phyloP scores from a whole-genome alignment of 345 rosid genomes.

The Arabidopsis thaliana region DNA sequence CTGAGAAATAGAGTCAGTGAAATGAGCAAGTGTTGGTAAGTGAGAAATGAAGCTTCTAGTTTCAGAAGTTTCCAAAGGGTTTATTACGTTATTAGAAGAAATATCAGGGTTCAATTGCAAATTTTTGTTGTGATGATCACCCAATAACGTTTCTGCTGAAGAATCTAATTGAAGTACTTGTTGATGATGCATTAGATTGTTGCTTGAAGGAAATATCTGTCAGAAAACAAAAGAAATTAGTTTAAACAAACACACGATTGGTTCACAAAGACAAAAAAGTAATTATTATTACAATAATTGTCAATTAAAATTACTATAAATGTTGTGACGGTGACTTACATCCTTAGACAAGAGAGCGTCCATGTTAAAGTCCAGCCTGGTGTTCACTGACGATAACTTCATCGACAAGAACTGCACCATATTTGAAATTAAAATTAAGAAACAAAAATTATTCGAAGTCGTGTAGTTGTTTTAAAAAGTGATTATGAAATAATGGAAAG shows the following conservation, averaged over 20 bases:
- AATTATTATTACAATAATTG: constrained; percentile 22
- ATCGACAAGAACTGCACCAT: constrained; percentile 81
- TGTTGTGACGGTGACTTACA: constrained; percentile 60
- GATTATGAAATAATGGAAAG: constrained; percentile 39
- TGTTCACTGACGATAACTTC: constrained; percentile 88
- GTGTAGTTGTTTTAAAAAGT: constrained; percentile 17
- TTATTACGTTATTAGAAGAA: constrained; percentile 51
- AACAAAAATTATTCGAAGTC: background rate
- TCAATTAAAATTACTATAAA: background rate
- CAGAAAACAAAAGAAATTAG: constrained; percentile 20
- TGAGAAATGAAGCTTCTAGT: constrained; percentile 53
- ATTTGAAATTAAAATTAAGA: constrained; percentile 16
- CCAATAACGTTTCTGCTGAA: constrained; percentile 57
- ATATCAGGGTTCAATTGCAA: constrained; percentile 40
- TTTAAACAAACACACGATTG: constrained; percentile 25
- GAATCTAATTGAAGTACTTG: constrained; percentile 62
- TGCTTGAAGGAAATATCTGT: constrained; percentile 56
- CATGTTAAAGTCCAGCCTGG: constrained; percentile 74
- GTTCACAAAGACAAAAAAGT: constrained; percentile 18
- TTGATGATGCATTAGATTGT: constrained; percentile 52
- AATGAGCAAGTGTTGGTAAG: constrained; percentile 53
- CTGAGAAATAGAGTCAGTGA: constrained; percentile 55
- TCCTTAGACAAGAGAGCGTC: constrained; percentile 66
- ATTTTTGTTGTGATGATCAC: constrained; percentile 51
- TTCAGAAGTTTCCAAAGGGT: constrained; percentile 49